phyloP scores from a whole-genome alignment of 2,329 filamentous ascomycete genomes.

The Aphanocladium album region DNA sequence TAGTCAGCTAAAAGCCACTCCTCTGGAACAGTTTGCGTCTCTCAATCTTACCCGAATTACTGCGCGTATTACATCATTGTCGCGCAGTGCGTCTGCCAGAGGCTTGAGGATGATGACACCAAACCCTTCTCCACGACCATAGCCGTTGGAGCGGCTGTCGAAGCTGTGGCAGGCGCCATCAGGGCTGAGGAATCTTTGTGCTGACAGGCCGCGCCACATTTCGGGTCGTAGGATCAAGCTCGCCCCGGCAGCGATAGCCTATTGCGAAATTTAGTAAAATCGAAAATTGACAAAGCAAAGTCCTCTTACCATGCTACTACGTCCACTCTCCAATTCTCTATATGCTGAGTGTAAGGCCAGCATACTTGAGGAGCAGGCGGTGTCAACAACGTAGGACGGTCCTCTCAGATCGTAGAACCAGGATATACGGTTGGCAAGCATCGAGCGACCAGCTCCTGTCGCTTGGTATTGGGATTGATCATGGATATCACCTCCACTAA shows the following conservation, averaged over 20 bases:
- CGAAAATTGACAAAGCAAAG: no score
- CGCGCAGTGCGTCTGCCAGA: constrained; percentile 32
- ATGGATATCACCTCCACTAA: no score
- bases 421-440: constrained; percentile 29
- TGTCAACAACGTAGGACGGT: constrained; percentile 33
- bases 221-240: constrained; percentile 8
- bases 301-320: no score
- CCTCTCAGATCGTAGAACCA: constrained; percentile 32
- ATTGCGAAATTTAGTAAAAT: no score
- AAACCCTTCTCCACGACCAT: neutral
- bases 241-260: constrained; percentile 20
- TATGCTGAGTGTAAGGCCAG: constrained; percentile 31
- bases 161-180: no score
- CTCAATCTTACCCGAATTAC: constrained; percentile 27
- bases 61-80: constrained; percentile 26
- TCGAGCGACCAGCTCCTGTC: constrained; percentile 23
- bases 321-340: no score
- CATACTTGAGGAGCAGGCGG: constrained; percentile 33
- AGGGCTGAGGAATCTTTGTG: no score
- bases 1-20: no score
- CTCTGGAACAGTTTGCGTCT: no score
- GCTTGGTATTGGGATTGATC: constrained; percentile 27
- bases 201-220: no score
- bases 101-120: neutral
- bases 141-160: no score